Percentiles rank a stretch among this genome's conserved stretches.
Conservation (phyloP, 148 eudicot genomes). For the Polygonum maritimum region DNA sequence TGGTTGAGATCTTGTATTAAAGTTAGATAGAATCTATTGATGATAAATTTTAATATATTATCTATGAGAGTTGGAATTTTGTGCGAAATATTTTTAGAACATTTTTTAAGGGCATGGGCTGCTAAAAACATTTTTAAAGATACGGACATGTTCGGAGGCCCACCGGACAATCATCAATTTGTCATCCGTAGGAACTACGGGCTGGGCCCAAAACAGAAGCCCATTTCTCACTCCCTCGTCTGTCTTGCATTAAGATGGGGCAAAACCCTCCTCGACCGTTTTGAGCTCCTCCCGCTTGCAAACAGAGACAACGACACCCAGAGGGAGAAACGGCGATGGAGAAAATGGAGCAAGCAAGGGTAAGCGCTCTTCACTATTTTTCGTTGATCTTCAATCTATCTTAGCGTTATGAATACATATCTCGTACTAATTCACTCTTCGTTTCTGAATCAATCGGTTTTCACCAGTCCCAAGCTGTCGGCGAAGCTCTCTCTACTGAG, state of each 20-base stretch:
- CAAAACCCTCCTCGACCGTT: not conserved
- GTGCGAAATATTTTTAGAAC: too few species aligned
- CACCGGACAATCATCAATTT: too few species aligned
- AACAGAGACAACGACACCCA: not conserved
- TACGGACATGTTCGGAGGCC: too few species aligned
- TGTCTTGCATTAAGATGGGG: not conserved
- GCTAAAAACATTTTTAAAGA: too few species aligned
- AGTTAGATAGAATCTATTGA: too few species aligned
- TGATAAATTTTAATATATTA: too few species aligned
- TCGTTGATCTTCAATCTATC: not conserved
- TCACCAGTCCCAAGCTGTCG: conserved; percentile 87
- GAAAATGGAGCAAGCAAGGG: not conserved
- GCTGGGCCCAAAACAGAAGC: not conserved
- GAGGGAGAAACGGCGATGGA: not conserved
- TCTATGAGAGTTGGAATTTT: too few species aligned
- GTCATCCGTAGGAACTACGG: not conserved
- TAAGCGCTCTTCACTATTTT: not conserved
- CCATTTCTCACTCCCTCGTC: not conserved
- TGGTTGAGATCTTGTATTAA: too few species aligned
- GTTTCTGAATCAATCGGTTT: conserved; percentile 9
- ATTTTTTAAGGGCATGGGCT: too few species aligned
- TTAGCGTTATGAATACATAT: not conserved
- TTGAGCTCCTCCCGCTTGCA: not conserved
- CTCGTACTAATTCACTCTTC: not conserved
- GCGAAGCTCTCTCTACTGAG: conserved; percentile 72